These are phyloP conservation scores for Brasilioporus rufonigricans DNA, from an alignment of 768 basidiomycete genomes.

Conservation along the genomic window DNA sequence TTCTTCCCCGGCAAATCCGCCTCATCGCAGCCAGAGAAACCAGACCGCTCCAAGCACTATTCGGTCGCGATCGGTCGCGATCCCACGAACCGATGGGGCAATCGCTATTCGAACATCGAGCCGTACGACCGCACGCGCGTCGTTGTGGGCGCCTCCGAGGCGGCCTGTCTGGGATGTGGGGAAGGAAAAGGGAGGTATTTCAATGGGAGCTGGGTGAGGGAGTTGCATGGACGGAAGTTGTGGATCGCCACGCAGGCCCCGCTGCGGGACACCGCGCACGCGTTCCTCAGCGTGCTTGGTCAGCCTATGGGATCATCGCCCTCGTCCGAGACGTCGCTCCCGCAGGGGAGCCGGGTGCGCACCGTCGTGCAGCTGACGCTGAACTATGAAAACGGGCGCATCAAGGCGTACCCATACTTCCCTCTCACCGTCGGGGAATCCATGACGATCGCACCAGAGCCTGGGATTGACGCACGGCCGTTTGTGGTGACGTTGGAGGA, in stretches of 20 bases:
- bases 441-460: constrained; percentile 44
- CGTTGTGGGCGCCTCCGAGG: constrained; percentile 36
- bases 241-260: constrained; percentile 91
- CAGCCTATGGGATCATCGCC: constrained; percentile 37
- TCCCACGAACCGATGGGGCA: constrained; percentile 43
- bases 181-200: constrained; percentile 54
- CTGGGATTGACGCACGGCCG: constrained; percentile 37
- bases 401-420: constrained; percentile 80
- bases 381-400: constrained; percentile 63
- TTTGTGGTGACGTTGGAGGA: constrained; percentile 60
- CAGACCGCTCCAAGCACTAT: constrained; percentile 44
- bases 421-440: constrained; percentile 56
- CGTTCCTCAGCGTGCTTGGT: constrained; percentile 71
- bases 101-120: constrained; percentile 72
- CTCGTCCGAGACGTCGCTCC: constrained; percentile 30
- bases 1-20: constrained; percentile 2
- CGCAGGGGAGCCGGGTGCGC: constrained; percentile 47
- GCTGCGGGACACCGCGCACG: constrained; percentile 61
- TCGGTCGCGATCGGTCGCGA: constrained; percentile 50
- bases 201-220: constrained; percentile 86
- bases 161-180: constrained; percentile 16
- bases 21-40: constrained; percentile 9
- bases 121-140: constrained; percentile 85
- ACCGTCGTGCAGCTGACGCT: constrained; percentile 83
- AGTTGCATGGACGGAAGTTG: constrained; percentile 67